Percentiles rank a stretch among this genome's conserved stretches.
Evolutionary conservation across 2,329 filamentous ascomycete species (phyloP).

Genomic region (Cryphonectria parasitica): DNA sequence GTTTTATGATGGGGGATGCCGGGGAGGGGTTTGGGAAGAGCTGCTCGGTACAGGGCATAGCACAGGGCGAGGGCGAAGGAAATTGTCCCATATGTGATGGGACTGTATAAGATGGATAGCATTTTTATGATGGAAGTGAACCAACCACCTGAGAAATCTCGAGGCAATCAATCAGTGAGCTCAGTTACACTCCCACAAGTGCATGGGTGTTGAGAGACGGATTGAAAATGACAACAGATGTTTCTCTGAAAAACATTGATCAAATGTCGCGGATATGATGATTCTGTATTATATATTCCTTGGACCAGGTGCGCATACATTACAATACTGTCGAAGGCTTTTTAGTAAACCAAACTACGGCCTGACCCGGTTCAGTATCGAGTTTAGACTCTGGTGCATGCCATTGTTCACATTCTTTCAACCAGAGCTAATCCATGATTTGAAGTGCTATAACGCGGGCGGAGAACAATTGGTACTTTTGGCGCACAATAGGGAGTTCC

Average conservation of each 20-base stretch:
- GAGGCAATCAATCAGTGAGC: neutral
- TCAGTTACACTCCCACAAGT: neutral
- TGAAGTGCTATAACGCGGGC: neutral
- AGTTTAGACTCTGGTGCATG: neutral
- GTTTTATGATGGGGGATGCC: conserved; percentile 29
- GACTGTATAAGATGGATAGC: neutral
- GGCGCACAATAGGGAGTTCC: conserved; percentile 2
- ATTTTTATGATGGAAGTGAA: neutral
- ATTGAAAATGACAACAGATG: neutral
- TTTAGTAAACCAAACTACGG: neutral
- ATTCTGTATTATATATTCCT: neutral
- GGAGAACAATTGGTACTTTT: conserved; percentile 9
- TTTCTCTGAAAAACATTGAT: neutral
- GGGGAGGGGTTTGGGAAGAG: conserved; percentile 28
- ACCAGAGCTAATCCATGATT: neutral
- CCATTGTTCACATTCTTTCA: neutral
- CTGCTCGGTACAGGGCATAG: conserved; percentile 23
- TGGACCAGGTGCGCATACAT: neutral
- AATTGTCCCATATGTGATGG: neutral
- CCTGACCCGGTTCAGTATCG: neutral
- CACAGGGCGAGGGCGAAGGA: neutral
- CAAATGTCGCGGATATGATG: neutral
- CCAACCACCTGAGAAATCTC: neutral
- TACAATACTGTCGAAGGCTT: neutral
- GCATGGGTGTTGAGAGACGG: neutral